A percentile compares a stretch with the other conserved stretches of the same genome.
phyloP scores from a whole-genome alignment of 257 asterid species.

The Linderniella brevidens region DNA sequence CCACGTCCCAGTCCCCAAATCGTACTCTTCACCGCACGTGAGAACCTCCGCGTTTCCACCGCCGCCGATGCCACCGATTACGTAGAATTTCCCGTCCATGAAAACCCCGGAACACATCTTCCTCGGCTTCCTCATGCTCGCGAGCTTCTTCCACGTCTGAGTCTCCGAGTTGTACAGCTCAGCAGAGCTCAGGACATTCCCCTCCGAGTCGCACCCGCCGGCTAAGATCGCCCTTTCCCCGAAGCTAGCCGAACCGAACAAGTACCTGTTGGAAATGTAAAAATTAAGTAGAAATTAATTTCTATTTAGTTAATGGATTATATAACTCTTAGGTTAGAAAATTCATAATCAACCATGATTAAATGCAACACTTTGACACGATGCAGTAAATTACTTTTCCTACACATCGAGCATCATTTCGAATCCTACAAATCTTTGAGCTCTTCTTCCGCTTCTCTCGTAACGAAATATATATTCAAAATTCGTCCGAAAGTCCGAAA shows the following conservation, averaged over 20 bases:
- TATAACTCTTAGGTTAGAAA: too few relatives aligned
- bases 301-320: too few relatives aligned
- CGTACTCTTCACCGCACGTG: conserved; percentile 59
- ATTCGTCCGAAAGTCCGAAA: too few relatives aligned
- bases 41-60: conserved; percentile 24
- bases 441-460: too few relatives aligned
- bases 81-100: conserved; percentile 69
- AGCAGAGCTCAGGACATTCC: conserved; percentile 37
- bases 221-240: conserved; percentile 72
- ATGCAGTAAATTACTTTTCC: too few relatives aligned
- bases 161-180: conserved; percentile 53
- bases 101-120: conserved; percentile 72
- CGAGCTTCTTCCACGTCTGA: conserved; percentile 43
- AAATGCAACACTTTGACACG: too few relatives aligned
- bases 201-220: conserved; percentile 59
- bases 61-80: conserved; percentile 67
- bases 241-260: conserved; percentile 66
- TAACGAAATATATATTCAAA: too few relatives aligned
- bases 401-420: too few relatives aligned
- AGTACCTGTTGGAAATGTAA: too few relatives aligned
- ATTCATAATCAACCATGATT: too few relatives aligned
- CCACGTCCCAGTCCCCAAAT: conserved; percentile 43
- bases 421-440: too few relatives aligned
- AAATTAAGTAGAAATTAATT: too few relatives aligned
- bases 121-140: conserved; percentile 57